Evolutionary conservation across 2,329 filamentous ascomycete genomes (phyloP), one percentile per base, ranked within the genome.

Genomic region (Niveomyces coronatus): DNA sequence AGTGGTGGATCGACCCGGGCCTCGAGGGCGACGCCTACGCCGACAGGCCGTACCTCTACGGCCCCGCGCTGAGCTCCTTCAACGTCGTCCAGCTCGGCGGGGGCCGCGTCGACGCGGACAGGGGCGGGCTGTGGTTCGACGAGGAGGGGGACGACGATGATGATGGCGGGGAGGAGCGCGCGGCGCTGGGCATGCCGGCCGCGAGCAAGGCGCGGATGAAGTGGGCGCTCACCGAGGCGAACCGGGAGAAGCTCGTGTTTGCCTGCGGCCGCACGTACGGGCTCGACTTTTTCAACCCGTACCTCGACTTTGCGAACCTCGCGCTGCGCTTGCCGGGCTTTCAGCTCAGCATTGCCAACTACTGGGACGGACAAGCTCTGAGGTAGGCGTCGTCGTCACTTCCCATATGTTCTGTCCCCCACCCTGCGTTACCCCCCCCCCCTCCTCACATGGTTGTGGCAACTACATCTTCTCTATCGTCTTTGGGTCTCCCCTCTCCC

Each of bases 1-100:
- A 84, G 49, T 93, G 85, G 82, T 84, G 79, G 65, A 82, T 96
- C 34, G 89, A 98, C 54, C 89, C 89, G 0, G 85, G 87, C 0
- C 64, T 98, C 0, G 86, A 95, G 8, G 88, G 87, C 9, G 88
- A 98, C 56, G 79, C 85, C 0, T 88, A 94, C 49, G 83, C 85
- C 4, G 88, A 96, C 52, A 68, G 74, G 49, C 91, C 89, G 1
- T 86, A 87, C 52, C 62, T 96, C 4, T 95, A 91, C 52, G 88
- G 89, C 0, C 80, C 85, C 0, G 79, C 85, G 0, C 58, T 94
- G 35, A 82, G 79, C 42, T 83, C 78, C 2, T 87, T 94, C 56
- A 94, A 94, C 53, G 67, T 74, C 16, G 62, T 95, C 11, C 64
- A 80, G 29, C 71, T 88, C 3, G 85, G 85, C 0, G 54, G 62